Base-by-base conservation (phyloP, 2,329 filamentous ascomycete species). In the Acephala macrosclerotiorum region DNA sequence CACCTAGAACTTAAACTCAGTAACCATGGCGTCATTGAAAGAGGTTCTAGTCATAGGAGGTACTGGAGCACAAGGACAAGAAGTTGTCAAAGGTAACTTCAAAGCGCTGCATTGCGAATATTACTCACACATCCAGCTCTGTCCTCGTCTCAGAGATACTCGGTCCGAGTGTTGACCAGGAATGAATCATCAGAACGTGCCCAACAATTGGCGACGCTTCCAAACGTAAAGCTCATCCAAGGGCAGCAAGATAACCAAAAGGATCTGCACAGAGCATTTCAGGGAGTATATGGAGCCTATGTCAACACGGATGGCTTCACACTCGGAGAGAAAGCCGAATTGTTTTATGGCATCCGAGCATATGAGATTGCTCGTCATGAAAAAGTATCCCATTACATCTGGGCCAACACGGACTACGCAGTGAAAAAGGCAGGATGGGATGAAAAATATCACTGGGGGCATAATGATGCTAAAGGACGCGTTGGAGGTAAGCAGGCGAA, bases 291-390 rank as follows among this genome's bases (percentile, higher is more conserved):
- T 59, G 67, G 70, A 9, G 68, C 70, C 8, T 73, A 64, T 47
- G 66, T 73, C 16, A 73, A 73, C 40, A 66, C 65, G 12, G 71
- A 73, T 59, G 71, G 70, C 18, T 73, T 73, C 40, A 71, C 66
- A 4, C 29, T 71, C 7, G 71, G 71, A 12, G 70, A 73, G 51
- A 73, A 71, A 58, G 56, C 57, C 51, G 71, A 73, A 60, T 45
- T 68, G 4, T 72, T 69, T 55, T 72, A 68, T 26, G 69, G 69
- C 0, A 61, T 72, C 60, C 59, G 71, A 18, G 66, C 66, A 8
- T 73, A 73, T n/a, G 71, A 73, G 58, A 68, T 72, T 57, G 70
- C 71, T 3, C 60, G 68, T 11, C 25, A 56, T n/a, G 65, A 67
- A 38, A 56, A 67, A 16, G 65, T 73, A 16, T 49, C 68, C 47